phyloP scores from a whole-genome alignment of 495 filamentous ascomycete genomes.

The Penicillium angulare region DNA sequence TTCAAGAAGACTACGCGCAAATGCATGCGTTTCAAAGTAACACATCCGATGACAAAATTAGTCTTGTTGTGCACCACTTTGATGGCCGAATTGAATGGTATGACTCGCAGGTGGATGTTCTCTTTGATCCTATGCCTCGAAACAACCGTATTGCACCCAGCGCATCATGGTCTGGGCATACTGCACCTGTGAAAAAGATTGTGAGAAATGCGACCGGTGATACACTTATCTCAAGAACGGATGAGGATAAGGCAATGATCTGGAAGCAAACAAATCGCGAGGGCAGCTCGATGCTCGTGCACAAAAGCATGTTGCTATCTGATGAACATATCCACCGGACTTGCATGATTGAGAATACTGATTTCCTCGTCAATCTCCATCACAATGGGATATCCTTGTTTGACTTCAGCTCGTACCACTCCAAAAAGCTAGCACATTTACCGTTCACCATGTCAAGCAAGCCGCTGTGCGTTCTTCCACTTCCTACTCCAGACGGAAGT shows the following conservation, averaged over 20 bases:
- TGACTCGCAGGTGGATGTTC: constrained; percentile 69
- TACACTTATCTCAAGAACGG: constrained; percentile 77
- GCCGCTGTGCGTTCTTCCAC: constrained; percentile 75
- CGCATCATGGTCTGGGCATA: constrained; percentile 82
- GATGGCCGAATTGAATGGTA: constrained; percentile 83
- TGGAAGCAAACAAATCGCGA: constrained; percentile 66
- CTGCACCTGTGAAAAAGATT: constrained; percentile 75
- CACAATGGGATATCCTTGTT: constrained; percentile 75
- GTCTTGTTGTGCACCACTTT: constrained; percentile 81
- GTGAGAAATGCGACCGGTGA: constrained; percentile 78
- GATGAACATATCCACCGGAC: constrained; percentile 78
- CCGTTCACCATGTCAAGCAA: constrained; percentile 65
- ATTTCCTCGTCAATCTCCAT: constrained; percentile 80
- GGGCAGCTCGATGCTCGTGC: constrained; percentile 52
- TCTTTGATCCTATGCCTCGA: constrained; percentile 77
- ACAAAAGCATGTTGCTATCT: constrained; percentile 68
- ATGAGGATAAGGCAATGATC: constrained; percentile 74
- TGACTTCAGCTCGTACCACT: constrained; percentile 63
- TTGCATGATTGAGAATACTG: constrained; percentile 69
- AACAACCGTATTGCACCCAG: constrained; percentile 57
- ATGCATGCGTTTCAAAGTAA: constrained; percentile 70
- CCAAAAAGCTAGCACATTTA: constrained; percentile 55
- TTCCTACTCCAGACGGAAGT: constrained; percentile 62
- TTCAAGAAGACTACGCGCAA: constrained; percentile 61
- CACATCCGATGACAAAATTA: constrained; percentile 58